Base-by-base conservation (phyloP, 2,329 filamentous ascomycete genomes). In the Fusarium keratoplasticum region DNA sequence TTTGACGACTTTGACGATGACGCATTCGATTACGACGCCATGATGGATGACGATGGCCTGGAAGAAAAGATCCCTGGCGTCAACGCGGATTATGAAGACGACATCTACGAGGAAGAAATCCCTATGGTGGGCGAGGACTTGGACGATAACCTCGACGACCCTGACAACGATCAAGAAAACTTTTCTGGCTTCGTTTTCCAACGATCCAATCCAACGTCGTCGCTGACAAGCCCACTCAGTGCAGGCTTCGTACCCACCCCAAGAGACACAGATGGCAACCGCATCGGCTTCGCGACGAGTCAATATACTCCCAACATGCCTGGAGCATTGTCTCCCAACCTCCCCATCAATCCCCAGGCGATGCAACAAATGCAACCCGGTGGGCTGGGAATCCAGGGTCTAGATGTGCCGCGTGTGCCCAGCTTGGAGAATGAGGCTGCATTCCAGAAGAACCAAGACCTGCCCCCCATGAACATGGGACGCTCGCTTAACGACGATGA, bases 51-150 rank as follows among this genome's bases (percentile, higher is more conserved):
- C 60, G 91, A 89, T 73, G 90, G 88, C 0, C 83, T 91, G 4
- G 92, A 94, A 72, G 92, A 94, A 79, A 85, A 85, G n/a, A 93
- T 93, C 31, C 91, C 91, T 0, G 89, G 88, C 4, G 82, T 87
- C n/a, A 84, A 90, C 77, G 84, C 83, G 5, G 86, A 88, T 67
- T 82, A 82, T 31, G 82, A 85, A 11, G 83, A 87, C 22, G 83
- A 83, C n/a, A 82, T 84, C 14, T 82, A 84, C 27, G 70, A 77
- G 25, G 79, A 79, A 31, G 81, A 81, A 20, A 76, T 76, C 61
- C 76, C 70, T 52, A 78, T 79, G 68, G 74, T 76, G 16, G 77
- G 82, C 14, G 78, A 81, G 22, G 78, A 79, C 13, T 76, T 80
- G 47, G 73, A 73, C 42, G 52, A 69, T n/a, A 66, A 79, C 36